Conservation (phyloP, 768 basidiomycete species). For the Serendipita vermifera region DNA sequence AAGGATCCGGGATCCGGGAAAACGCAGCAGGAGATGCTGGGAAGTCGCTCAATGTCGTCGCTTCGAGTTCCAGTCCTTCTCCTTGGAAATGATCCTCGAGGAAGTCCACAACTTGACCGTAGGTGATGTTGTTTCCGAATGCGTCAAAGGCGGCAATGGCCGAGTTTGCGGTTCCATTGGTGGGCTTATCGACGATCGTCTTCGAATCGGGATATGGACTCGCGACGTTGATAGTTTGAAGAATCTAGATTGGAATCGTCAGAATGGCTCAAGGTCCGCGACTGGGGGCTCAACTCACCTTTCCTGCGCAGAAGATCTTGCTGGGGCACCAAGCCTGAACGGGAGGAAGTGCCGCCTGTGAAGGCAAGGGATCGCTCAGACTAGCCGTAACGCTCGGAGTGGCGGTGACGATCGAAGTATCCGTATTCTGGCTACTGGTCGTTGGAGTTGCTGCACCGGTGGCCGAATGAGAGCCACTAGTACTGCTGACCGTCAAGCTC, state of each 20-base stretch:
- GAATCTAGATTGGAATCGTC: slow-evolving; percentile 35
- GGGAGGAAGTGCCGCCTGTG: slow-evolving; percentile 52
- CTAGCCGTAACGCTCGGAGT: slow-evolving; percentile 51
- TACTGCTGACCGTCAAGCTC: too few relatives aligned
- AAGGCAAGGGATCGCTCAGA: slow-evolving; percentile 41
- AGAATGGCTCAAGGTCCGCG: slow-evolving; percentile 15
- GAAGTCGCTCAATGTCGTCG: slow-evolving; percentile 48
- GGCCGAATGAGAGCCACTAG: too few relatives aligned
- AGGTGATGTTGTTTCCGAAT: slow-evolving; percentile 38
- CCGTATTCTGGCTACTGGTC: neutral
- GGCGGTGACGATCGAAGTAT: slow-evolving; percentile 38
- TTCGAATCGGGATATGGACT: slow-evolving; percentile 66
- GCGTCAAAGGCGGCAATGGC: slow-evolving; percentile 60
- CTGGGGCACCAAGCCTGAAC: slow-evolving; percentile 64
- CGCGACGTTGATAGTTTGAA: slow-evolving; percentile 80
- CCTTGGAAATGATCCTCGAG: slow-evolving; percentile 64
- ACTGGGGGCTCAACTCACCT: slow-evolving; percentile 33
- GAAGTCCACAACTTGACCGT: slow-evolving; percentile 53
- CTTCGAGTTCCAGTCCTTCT: slow-evolving; percentile 73
- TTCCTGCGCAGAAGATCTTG: slow-evolving; percentile 69
- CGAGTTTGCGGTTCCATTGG: slow-evolving; percentile 45
- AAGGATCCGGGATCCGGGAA: slow-evolving; percentile 50
- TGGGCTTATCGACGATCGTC: slow-evolving; percentile 85
- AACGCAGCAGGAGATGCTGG: slow-evolving; percentile 52
- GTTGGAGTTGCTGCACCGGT: neutral